These are phyloP conservation scores for Barbarea vulgaris DNA, from an alignment of 345 rosid genomes.

Conservation along the genomic window DNA sequence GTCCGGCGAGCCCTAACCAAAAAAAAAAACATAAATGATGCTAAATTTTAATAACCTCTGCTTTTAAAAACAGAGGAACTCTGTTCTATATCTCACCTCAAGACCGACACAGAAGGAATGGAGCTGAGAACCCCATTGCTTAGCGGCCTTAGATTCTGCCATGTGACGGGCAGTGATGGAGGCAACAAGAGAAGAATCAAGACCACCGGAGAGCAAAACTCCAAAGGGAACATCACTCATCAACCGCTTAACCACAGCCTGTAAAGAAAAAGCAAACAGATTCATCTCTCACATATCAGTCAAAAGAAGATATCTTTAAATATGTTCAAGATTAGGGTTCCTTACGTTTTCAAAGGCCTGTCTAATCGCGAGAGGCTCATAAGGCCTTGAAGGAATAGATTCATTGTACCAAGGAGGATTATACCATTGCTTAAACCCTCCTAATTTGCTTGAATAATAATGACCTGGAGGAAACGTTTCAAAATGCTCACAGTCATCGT, in stretches of 20 bases:
- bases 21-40: background rate
- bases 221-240: slow-evolving; percentile 97
- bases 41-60: background rate
- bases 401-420: slow-evolving; percentile 89
- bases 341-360: slow-evolving; percentile 75
- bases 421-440: slow-evolving; percentile 78
- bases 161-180: slow-evolving; percentile 81
- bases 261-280: background rate
- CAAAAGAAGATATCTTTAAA: background rate
- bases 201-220: slow-evolving; percentile 91
- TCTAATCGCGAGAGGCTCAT: slow-evolving; percentile 78
- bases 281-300: background rate
- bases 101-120: slow-evolving; percentile 92
- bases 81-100: slow-evolving; percentile 54
- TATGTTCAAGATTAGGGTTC: background rate
- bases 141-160: slow-evolving; percentile 70
- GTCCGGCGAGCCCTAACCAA: slow-evolving; percentile 75
- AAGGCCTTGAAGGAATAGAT: slow-evolving; percentile 64
- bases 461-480: slow-evolving; percentile 92
- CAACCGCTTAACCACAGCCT: slow-evolving; percentile 93
- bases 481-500: slow-evolving; percentile 90
- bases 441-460: slow-evolving; percentile 78
- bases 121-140: slow-evolving; percentile 83
- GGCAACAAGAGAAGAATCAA: slow-evolving; percentile 93
- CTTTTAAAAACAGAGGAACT: slow-evolving; percentile 17